Evolutionary conservation across 768 basidiomycete genomes (phyloP).

Genomic region (Fomitopsis serialis): DNA sequence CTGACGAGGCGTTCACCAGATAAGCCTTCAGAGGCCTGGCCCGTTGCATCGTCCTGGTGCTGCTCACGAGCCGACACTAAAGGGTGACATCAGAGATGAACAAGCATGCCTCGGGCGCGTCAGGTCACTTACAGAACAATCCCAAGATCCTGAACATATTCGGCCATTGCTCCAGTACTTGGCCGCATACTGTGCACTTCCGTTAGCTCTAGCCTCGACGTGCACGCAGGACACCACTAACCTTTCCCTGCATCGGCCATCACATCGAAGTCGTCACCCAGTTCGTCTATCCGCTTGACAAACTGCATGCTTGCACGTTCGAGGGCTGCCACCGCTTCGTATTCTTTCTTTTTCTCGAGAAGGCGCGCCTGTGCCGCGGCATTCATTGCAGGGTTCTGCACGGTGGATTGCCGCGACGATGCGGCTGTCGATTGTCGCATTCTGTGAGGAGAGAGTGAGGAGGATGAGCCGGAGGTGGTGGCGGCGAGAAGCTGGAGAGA

Average conservation of each 20-base stretch:
- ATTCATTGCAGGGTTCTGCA: constrained; percentile 34
- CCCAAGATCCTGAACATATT: constrained; percentile 76
- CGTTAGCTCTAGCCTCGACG: not conserved
- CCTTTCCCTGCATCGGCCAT: constrained; percentile 78
- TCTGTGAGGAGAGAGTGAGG: not conserved
- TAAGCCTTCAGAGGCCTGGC: constrained; percentile 17
- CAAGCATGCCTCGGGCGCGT: not conserved
- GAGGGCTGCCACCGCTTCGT: constrained; percentile 67
- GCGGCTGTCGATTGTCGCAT: constrained; percentile 58
- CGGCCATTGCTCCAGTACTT: constrained; percentile 77
- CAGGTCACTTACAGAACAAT: constrained; percentile 53
- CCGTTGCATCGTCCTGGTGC: constrained; percentile 14
- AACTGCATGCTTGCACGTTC: constrained; percentile 60
- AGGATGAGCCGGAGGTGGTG: not conserved
- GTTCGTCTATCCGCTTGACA: constrained; percentile 59
- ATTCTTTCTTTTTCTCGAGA: constrained; percentile 77
- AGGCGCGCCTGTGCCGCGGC: constrained; percentile 52
- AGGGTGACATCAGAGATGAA: not conserved
- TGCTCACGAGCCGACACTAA: constrained; percentile 47
- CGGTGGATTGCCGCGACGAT: constrained; percentile 44
- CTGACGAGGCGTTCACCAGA: constrained; percentile 65
- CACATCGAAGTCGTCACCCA: constrained; percentile 67
- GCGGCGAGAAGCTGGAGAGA: not conserved
- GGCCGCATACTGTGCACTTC: constrained; percentile 52
- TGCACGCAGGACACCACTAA: constrained; percentile 19